phyloP scores from a whole-genome alignment of 2,329 filamentous ascomycete species.

The Clonostachys sp. region DNA sequence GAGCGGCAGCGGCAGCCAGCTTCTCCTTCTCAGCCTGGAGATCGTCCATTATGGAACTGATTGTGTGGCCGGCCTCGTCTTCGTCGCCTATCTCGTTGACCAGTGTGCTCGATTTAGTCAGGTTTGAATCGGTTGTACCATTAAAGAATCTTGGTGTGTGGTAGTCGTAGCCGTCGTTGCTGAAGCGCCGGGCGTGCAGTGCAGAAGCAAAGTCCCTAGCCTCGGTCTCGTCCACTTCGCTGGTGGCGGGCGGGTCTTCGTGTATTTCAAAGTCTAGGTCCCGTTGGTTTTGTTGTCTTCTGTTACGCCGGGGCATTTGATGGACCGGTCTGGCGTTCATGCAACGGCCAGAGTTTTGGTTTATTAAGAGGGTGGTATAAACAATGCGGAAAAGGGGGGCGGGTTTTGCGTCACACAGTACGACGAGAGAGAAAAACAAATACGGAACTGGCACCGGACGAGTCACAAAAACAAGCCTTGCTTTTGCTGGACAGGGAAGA shows the following conservation, averaged over 20 bases:
- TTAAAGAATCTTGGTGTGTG: neutral
- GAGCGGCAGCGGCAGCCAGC: conserved; percentile 1
- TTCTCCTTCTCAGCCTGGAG: neutral
- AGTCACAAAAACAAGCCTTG: neutral
- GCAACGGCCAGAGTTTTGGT: neutral
- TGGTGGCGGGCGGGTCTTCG: conserved; percentile 24
- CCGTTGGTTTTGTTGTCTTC: conserved; percentile 4
- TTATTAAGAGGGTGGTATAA: conserved; percentile 9
- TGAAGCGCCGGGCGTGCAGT: neutral
- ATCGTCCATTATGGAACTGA: neutral
- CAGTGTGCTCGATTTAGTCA: conserved; percentile 4
- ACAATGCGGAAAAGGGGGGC: conserved; percentile 4
- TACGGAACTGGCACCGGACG: neutral
- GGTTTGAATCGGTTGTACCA: conserved; percentile 2
- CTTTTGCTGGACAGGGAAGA: neutral
- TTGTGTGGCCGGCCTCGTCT: neutral
- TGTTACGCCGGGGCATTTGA: conserved; percentile 17
- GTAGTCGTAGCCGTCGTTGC: neutral
- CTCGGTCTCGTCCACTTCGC: conserved; percentile 1
- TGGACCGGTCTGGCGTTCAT: conserved; percentile 1
- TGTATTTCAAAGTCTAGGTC: conserved; percentile 42
- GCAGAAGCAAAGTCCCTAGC: neutral
- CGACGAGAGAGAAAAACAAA: conserved; percentile 1
- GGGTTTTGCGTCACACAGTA: neutral
- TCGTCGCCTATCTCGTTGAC: conserved; percentile 1